Evolutionary conservation across 2,329 filamentous ascomycete genomes (phyloP), one percentile per base, ranked within the genome.

Genomic region (Plectosphaerella cucumerina): DNA sequence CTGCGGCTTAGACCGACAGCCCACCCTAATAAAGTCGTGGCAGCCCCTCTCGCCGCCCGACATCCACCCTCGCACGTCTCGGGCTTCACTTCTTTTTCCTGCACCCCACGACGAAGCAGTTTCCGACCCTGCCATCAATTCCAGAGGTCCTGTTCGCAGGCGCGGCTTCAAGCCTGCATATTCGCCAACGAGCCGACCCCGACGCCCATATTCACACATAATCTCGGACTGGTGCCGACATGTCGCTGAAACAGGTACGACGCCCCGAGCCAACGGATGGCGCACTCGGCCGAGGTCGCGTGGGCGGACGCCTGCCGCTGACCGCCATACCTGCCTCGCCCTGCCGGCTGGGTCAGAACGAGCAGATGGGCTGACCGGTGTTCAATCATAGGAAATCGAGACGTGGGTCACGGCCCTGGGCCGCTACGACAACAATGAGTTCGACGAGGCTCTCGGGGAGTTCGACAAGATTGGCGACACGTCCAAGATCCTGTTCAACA

Each of bases 401-500:
- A 96, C 90, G 47, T 99, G 94, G 94, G 94, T 97, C 59, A 78
- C 86, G 68, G 94, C 94, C 70, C 84, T 99, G 50, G 85, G 77
- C 61, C 86, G 87, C 66, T 99, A 99, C 75, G 94, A 99, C 73
- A 94, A 93, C 73, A 96, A 96, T 73, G 90, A 99, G 65, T 97
- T 96, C 71, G 93, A 97, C 64, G 88, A 93, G 59, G 85, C 94
- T 23, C 74, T 97, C 56, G 82, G 78, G 60, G 83, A 89, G 54
- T 97, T 99, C 65, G 88, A 90, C 56, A 82, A 79, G 60, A 96
- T 99, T 63, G 81, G 88, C 55, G 94, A 97, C 68, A 99, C 94
- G 0, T 97, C 94, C 60, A 97, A 96, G 77, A 99, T 99, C 56
- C 78, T 96, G 55, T 99, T 99, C 78, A 99, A 99, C 65, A 95